phyloP scores from a whole-genome alignment of 768 basidiomycete genomes.

The Trichaptum fuscoviolaceum region DNA sequence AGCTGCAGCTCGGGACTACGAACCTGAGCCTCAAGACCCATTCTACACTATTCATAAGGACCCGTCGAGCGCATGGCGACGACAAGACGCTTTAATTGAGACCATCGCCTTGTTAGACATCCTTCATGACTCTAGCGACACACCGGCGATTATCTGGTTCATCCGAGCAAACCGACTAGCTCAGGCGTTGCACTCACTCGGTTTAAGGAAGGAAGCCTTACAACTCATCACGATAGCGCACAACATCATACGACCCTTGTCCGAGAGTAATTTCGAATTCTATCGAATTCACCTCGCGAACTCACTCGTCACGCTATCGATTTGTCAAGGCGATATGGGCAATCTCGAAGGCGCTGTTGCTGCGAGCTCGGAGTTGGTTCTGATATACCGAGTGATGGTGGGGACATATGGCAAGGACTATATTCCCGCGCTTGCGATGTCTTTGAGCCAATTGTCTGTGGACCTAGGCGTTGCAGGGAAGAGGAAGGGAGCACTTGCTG shows the following conservation, averaged over 20 bases:
- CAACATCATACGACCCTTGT: constrained; percentile 9
- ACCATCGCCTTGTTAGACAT: background rate
- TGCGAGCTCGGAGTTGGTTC: constrained; percentile 9
- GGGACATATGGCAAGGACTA: too few relatives aligned
- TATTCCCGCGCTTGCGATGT: too few relatives aligned
- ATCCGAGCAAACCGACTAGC: background rate
- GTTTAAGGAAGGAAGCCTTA: constrained; percentile 6
- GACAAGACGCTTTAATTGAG: background rate
- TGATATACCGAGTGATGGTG: constrained; percentile 10
- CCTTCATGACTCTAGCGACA: background rate
- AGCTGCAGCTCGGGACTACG: background rate
- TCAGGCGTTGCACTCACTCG: constrained; percentile 5
- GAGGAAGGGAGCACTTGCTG: too few relatives aligned
- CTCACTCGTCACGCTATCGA: constrained; percentile 10
- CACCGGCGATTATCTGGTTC: background rate
- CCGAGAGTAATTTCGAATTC: constrained; percentile 4
- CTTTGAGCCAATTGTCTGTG: too few relatives aligned
- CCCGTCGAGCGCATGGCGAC: background rate
- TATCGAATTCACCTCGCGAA: constrained; percentile 11
- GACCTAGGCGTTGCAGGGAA: too few relatives aligned
- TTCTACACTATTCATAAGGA: background rate
- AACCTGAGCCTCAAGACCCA: background rate
- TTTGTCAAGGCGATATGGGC: constrained; percentile 5
- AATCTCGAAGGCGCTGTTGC: constrained; percentile 9
- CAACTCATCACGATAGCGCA: constrained; percentile 7